These are phyloP conservation scores for Diaporthe amygdali DNA, from an alignment of 2,329 filamentous ascomycete species.

Conservation along the genomic window DNA sequence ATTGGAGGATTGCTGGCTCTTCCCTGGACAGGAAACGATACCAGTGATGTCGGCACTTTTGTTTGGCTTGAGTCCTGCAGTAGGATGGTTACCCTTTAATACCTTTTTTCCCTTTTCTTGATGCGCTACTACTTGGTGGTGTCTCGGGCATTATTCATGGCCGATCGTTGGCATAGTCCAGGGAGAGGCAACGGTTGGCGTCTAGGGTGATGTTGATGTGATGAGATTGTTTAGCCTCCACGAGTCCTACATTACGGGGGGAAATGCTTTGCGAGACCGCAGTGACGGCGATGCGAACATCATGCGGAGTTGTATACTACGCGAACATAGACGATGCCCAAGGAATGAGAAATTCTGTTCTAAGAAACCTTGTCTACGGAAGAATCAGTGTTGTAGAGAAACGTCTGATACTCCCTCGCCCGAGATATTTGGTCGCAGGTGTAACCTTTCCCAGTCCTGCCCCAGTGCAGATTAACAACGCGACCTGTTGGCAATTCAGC, in stretches of 20 bases:
- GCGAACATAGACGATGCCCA: constrained; percentile 20
- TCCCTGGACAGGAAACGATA: constrained; percentile 14
- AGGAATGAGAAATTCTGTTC: constrained; percentile 9
- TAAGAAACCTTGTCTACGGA: background rate
- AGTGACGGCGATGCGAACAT: background rate
- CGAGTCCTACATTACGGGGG: background rate
- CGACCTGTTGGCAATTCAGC: background rate
- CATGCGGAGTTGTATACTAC: constrained; percentile 15
- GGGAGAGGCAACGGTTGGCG: constrained; percentile 23
- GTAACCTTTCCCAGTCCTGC: no score
- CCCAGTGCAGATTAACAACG: background rate
- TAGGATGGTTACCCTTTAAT: constrained; percentile 38
- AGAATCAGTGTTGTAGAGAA: background rate
- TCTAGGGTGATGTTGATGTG: constrained; percentile 17
- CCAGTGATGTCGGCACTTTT: constrained; percentile 34
- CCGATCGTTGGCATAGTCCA: constrained; percentile 22
- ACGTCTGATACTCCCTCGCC: background rate
- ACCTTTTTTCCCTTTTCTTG: constrained; percentile 30
- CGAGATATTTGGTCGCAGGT: background rate
- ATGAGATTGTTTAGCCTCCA: constrained; percentile 20
- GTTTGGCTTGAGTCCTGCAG: constrained; percentile 32
- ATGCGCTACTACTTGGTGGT: constrained; percentile 29
- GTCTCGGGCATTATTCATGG: constrained; percentile 27
- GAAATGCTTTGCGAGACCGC: constrained; percentile 1
- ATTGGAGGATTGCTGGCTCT: background rate